phyloP scores from a whole-genome alignment of 352 stramenopile species.

The Pythium monospermum region DNA sequence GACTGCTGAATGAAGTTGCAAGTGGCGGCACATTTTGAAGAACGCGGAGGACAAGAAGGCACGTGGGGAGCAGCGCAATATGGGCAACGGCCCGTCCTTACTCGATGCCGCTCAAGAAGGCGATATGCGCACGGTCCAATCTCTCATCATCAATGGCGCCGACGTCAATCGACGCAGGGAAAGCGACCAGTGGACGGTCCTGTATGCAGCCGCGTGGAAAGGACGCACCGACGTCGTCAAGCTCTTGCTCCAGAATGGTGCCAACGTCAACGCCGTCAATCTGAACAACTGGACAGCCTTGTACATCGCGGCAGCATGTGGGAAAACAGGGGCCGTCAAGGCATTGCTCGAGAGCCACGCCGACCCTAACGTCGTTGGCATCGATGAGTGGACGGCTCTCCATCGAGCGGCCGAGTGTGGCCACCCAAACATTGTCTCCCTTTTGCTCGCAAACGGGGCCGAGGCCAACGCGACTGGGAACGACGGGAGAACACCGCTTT shows the following conservation, averaged over 20 bases:
- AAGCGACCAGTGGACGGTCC: slow-evolving; percentile 12
- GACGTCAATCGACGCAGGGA: slow-evolving; percentile 22
- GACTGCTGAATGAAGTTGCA: no score
- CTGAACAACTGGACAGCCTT: slow-evolving; percentile 15
- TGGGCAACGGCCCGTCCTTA: no score
- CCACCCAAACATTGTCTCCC: slow-evolving; percentile 19
- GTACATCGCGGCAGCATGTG: slow-evolving; percentile 18
- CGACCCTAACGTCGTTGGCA: slow-evolving; percentile 16
- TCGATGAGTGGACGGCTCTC: slow-evolving; percentile 15
- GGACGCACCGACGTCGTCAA: slow-evolving; percentile 19
- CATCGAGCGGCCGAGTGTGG: slow-evolving; percentile 20
- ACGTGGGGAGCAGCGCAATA: no score
- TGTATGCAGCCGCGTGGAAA: slow-evolving; percentile 22
- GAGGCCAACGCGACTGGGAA: slow-evolving; percentile 38
- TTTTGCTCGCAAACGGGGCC: slow-evolving; percentile 36
- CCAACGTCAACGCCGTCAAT: slow-evolving; percentile 20
- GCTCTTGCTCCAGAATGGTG: slow-evolving; percentile 16
- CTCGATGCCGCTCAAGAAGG: no score
- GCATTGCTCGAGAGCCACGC: slow-evolving; percentile 15
- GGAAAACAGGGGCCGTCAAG: slow-evolving; percentile 17
- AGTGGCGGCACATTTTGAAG: no score
- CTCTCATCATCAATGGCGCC: no score
- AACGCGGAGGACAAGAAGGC: no score
- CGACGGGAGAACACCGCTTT: slow-evolving; percentile 37
- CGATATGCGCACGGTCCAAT: no score